Evolutionary conservation across 2,329 filamentous ascomycete genomes (phyloP).

Genomic region (Drechslerella coelobrocha): DNA sequence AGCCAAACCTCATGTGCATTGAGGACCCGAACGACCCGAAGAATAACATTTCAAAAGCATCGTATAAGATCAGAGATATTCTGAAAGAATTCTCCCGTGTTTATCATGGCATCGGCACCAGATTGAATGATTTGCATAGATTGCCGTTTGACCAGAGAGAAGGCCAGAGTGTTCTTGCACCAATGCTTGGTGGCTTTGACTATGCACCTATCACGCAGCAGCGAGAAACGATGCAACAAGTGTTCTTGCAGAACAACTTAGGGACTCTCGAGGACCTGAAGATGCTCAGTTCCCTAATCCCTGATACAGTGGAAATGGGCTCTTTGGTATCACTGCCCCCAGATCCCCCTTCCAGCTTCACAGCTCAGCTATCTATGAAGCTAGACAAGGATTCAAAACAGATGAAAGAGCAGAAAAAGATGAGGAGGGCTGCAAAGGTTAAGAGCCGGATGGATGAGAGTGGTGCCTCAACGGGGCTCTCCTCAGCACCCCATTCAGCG

Average conservation of each 20-base stretch:
- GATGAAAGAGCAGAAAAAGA: slow-evolving; percentile 34
- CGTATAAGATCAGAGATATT: slow-evolving; percentile 72
- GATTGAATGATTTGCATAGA: slow-evolving; percentile 64
- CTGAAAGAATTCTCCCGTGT: slow-evolving; percentile 73
- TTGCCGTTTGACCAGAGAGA: slow-evolving; percentile 55
- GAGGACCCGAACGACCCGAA: slow-evolving; percentile 84
- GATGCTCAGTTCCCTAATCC: slow-evolving; percentile 18
- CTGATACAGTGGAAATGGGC: not conserved
- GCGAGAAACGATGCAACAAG: slow-evolving; percentile 60
- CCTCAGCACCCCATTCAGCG: not conserved
- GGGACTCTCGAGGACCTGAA: slow-evolving; percentile 39
- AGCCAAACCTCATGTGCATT: slow-evolving; percentile 69
- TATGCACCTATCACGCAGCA: slow-evolving; percentile 77
- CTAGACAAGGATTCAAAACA: slow-evolving; percentile 7
- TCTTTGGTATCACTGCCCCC: too few relatives aligned
- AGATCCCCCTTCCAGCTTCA: too few relatives aligned
- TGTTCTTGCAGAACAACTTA: slow-evolving; percentile 43
- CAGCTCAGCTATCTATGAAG: too few relatives aligned
- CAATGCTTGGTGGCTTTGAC: slow-evolving; percentile 72
- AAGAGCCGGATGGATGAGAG: slow-evolving; percentile 26
- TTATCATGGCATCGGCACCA: slow-evolving; percentile 65
- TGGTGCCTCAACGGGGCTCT: not conserved
- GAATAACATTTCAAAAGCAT: slow-evolving; percentile 92
- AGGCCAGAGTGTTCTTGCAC: slow-evolving; percentile 69
- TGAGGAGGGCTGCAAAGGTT: slow-evolving; percentile 38